These are phyloP conservation scores for Fusarium sp. DNA, from an alignment of 2,329 filamentous ascomycete species.

Conservation along the genomic window DNA sequence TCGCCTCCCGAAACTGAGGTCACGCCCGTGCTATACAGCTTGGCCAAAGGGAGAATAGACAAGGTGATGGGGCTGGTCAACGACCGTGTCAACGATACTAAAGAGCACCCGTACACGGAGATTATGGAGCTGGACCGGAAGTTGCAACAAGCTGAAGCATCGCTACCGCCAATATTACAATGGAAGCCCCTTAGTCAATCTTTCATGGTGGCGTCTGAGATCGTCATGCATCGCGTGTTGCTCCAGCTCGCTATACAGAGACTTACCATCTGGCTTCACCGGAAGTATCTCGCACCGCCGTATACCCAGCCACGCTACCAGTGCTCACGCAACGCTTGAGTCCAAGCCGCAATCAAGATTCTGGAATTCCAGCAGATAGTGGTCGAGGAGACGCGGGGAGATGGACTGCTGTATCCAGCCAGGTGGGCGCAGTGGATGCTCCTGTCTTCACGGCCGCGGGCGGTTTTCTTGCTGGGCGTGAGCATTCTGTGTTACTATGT, in stretches of 20 bases:
- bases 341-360: background rate
- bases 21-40: constrained; percentile 9
- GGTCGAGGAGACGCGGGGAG: background rate
- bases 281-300: background rate
- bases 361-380: background rate
- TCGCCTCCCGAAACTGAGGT: constrained; percentile 23
- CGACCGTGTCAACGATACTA: background rate
- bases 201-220: background rate
- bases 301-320: background rate
- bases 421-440: background rate
- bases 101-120: accelerated
- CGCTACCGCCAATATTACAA: background rate
- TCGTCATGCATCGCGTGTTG: background rate
- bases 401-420: accelerated
- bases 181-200: background rate
- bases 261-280: background rate
- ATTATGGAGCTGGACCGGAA: background rate
- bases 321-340: background rate
- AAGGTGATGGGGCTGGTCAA: background rate
- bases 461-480: background rate
- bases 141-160: background rate
- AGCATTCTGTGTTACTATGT: background rate
- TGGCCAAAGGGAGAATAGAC: background rate
- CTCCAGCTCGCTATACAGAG: background rate
- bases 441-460: background rate